Evolutionary conservation across 1,284 basidiomycete genomes (phyloP).

Genomic region (Ustilago shanxiensis): DNA sequence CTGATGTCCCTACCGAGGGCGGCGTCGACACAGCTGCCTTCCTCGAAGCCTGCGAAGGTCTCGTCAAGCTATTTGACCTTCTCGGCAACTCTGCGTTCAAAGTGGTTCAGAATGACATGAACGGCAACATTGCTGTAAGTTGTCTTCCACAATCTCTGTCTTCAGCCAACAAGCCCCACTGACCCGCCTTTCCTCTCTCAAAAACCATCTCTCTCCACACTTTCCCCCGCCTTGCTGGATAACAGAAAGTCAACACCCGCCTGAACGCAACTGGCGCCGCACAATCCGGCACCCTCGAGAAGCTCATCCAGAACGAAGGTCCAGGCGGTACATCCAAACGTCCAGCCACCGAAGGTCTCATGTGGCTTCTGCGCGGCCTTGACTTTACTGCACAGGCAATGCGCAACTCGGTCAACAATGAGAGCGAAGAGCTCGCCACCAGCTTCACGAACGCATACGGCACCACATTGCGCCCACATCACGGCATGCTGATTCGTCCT

Average conservation of each 20-base stretch:
- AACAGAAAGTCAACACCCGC: slow-evolving; percentile 77
- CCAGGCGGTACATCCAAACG: slow-evolving; percentile 83
- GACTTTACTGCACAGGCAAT: slow-evolving; percentile 91
- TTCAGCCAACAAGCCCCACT: background rate
- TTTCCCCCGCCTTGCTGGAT: background rate
- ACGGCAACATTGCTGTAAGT: slow-evolving; percentile 82
- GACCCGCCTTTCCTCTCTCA: background rate
- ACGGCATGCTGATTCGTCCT: slow-evolving; percentile 87
- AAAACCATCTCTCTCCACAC: background rate
- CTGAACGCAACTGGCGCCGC: slow-evolving; percentile 76
- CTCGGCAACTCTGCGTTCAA: slow-evolving; percentile 88
- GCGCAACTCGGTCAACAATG: slow-evolving; percentile 79
- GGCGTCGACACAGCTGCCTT: slow-evolving; percentile 91
- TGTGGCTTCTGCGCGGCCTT: slow-evolving; percentile 92
- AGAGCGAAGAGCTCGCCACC: slow-evolving; percentile 78
- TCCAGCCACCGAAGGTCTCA: slow-evolving; percentile 87
- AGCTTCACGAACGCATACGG: slow-evolving; percentile 90
- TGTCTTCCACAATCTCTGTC: background rate
- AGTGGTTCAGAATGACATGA: slow-evolving; percentile 88
- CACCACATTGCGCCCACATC: slow-evolving; percentile 83
- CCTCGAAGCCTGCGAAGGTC: slow-evolving; percentile 87
- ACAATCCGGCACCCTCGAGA: slow-evolving; percentile 82
- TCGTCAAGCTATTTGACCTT: slow-evolving; percentile 94
- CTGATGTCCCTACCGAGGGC: slow-evolving; percentile 86
- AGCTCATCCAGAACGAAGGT: slow-evolving; percentile 83